Evolutionary conservation across 768 basidiomycete species (phyloP).

Genomic region (Auricularia heimuer): DNA sequence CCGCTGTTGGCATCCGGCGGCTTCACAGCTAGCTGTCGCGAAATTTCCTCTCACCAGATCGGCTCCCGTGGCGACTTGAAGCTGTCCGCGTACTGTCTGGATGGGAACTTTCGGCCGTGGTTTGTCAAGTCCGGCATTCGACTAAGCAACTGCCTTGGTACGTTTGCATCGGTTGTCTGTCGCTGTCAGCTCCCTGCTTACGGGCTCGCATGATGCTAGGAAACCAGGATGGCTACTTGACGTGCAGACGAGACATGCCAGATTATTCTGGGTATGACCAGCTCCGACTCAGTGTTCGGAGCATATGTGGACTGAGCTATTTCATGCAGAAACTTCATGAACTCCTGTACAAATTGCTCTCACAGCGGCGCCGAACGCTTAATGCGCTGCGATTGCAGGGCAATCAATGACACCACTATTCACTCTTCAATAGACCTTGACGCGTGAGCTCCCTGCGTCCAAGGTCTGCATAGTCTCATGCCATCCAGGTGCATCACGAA

Average conservation of each 20-base stretch:
- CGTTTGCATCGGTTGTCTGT: neutral
- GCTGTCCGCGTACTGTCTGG: neutral
- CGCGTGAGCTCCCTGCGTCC: neutral
- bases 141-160: neutral
- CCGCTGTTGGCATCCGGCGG: too few relatives aligned
- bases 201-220: neutral
- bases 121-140: neutral
- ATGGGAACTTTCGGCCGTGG: neutral
- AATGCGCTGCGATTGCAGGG: neutral
- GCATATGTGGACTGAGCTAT: neutral
- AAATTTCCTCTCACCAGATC: neutral
- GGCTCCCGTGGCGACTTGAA: neutral
- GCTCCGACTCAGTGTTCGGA: neutral
- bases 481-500: too few relatives aligned
- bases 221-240: neutral
- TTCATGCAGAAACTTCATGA: neutral
- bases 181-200: too few relatives aligned
- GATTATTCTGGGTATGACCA: neutral
- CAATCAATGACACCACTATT: neutral
- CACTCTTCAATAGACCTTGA: neutral
- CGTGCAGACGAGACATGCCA: neutral
- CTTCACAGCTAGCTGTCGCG: too few relatives aligned
- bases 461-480: too few relatives aligned
- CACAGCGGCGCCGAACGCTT: neutral
- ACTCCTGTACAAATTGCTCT: neutral